Evolutionary conservation across 2,329 filamentous ascomycete genomes (phyloP), one percentile per base, ranked within the genome.

Genomic region (Septoria linicola): DNA sequence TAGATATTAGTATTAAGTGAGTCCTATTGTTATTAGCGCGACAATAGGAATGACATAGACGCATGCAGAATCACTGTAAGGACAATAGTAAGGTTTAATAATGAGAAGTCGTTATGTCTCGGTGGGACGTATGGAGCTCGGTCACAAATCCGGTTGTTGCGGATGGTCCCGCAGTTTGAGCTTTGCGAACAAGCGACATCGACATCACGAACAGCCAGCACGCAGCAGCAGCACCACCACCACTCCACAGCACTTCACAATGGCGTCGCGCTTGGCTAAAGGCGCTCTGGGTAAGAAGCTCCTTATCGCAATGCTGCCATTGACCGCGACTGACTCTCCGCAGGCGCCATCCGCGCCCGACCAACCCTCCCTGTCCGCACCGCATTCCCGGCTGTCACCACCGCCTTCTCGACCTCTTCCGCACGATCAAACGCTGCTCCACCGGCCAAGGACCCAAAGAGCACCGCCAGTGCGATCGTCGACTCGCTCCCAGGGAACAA

Each of bases 221-320:
- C n/a, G 10, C 23, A 5, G 23, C 23, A 47, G 34, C 54, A 43
- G 63, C 34, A 46, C 43, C 34, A 27, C 43, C 44, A 17, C 36
- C 27, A 14, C 70, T 73, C 71, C 75, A 78, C 77, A 76, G 75
- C 73, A 76, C 73, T 19, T 70, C 81, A 75, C 80, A 87, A 97
- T 97, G 92, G 92, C 92, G 82, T 96, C 89, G 77, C 89, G 91
- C 82, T 83, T 97, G 80, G 89, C 87, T 83, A 90, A 88, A 83
- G 91, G 85, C 82, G 89, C 90, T 79, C 80, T 92, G 78, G 88
- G 92, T 97, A 84, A 75, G 89, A 84, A 19, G 14, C 23, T 8
- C 39, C 31, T 30, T 17, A 25, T 30, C 34, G 10, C 14, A 11
- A 4, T 27, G 41, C 46, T 23, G 41, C 54, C 50, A 57, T 53